phyloP scores from a whole-genome alignment of 805 yeast genomes.

The Tetrapisispora taiwanensis region DNA sequence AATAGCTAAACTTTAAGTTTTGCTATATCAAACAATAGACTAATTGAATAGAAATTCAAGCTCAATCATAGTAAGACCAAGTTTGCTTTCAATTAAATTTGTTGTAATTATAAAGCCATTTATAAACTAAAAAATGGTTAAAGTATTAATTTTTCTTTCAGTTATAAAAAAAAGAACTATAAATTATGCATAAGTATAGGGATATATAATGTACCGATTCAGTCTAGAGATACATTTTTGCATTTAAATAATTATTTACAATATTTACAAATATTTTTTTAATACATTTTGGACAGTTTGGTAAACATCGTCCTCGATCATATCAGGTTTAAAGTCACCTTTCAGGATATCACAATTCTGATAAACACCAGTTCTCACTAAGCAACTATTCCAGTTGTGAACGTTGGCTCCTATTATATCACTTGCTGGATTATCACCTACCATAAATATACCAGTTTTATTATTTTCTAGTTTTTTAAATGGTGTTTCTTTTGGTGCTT shows the following conservation, averaged over 20 bases:
- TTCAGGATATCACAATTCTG: slow-evolving; percentile 38
- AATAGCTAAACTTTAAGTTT: too few species aligned
- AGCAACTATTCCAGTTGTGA: slow-evolving; percentile 81
- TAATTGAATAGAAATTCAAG: too few species aligned
- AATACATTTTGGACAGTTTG: slow-evolving; percentile 36
- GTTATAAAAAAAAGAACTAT: too few species aligned
- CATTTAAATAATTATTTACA: neutral
- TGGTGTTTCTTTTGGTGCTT: slow-evolving; percentile 33
- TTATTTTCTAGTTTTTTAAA: slow-evolving; percentile 25
- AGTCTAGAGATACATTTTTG: too few species aligned
- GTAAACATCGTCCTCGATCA: slow-evolving; percentile 40
- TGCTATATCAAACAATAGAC: too few species aligned
- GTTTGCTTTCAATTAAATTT: too few species aligned
- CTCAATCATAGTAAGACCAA: too few species aligned
- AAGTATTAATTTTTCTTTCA: too few species aligned
- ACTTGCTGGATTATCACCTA: slow-evolving; percentile 92
- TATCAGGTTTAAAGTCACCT: slow-evolving; percentile 36
- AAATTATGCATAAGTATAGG: neutral
- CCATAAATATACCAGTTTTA: slow-evolving; percentile 61
- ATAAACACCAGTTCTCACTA: slow-evolving; percentile 85
- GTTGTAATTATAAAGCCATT: too few species aligned
- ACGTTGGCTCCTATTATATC: slow-evolving; percentile 84
- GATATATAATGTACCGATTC: too few species aligned
- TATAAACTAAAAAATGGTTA: too few species aligned
- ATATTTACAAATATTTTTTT: slow-evolving; percentile 4